These are phyloP conservation scores for Sporothrix pallida DNA, from an alignment of 2,329 filamentous ascomycete species.

Conservation along the genomic window DNA sequence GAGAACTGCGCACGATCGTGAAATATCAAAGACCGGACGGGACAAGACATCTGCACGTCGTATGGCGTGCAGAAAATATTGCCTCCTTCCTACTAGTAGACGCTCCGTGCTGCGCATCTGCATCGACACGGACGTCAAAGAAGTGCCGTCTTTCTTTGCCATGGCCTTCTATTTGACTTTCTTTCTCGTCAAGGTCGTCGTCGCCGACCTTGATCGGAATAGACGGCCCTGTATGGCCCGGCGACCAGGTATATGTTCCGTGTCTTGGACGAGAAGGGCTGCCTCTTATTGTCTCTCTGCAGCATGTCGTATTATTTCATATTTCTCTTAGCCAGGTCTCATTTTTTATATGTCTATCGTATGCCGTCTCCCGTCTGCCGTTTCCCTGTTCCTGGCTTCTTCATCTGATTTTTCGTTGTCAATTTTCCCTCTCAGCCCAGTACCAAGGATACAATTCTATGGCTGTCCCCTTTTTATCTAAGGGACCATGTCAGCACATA, in stretches of 20 bases:
- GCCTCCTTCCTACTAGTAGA: background rate
- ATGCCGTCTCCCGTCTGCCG: too few relatives aligned
- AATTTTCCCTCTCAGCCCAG: background rate
- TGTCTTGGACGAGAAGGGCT: background rate
- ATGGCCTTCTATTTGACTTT: background rate
- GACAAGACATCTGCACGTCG: background rate
- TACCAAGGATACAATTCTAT: background rate
- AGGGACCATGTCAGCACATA: too few relatives aligned
- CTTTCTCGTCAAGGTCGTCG: background rate
- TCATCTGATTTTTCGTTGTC: background rate
- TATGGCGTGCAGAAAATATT: constrained; percentile 10
- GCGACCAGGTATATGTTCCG: background rate
- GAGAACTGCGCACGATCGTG: background rate
- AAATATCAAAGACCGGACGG: background rate
- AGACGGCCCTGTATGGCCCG: constrained; percentile 11
- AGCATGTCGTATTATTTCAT: background rate
- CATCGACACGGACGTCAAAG: background rate
- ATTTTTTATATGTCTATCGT: background rate
- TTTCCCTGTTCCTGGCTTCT: background rate
- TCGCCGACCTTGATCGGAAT: background rate
- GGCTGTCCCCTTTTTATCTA: background rate
- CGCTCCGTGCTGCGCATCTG: background rate
- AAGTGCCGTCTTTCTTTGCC: background rate
- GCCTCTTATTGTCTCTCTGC: background rate
- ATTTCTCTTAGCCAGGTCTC: background rate